Percentiles rank a stretch among this genome's conserved stretches.
Evolutionary conservation across 2,329 filamentous ascomycete species (phyloP).

Genomic region (Diaporthe capsici): DNA sequence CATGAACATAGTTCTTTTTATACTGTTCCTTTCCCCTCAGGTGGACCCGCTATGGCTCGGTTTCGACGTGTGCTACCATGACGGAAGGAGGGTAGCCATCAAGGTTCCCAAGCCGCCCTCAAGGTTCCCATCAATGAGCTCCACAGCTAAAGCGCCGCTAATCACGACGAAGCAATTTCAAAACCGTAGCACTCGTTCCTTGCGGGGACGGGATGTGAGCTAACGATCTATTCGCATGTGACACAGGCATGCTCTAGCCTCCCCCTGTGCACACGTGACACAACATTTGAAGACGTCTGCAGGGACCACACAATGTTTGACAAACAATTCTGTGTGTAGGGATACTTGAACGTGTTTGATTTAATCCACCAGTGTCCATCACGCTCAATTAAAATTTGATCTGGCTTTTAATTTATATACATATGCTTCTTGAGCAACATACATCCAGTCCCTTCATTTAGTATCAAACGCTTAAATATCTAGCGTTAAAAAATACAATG

Average conservation of each 20-base stretch:
- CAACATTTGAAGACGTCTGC: neutral
- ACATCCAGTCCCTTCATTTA: too few relatives aligned
- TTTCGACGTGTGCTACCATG: too few relatives aligned
- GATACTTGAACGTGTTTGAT: neutral
- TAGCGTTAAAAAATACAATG: too few relatives aligned
- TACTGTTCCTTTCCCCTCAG: neutral
- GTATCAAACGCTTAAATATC: too few relatives aligned
- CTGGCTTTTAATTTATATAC: too few relatives aligned
- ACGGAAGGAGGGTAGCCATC: neutral
- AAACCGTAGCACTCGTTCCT: neutral
- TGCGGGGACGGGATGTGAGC: neutral
- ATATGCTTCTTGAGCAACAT: too few relatives aligned
- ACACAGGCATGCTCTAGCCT: neutral
- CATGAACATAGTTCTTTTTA: neutral
- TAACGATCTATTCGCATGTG: neutral
- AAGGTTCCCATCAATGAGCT: slow-evolving; percentile 10
- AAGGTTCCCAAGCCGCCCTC: slow-evolving; percentile 1
- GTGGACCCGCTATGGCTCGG: too few relatives aligned
- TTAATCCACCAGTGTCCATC: neutral
- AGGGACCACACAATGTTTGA: neutral
- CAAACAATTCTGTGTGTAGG: neutral
- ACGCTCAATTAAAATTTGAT: neutral
- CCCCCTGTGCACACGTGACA: neutral
- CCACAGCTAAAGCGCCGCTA: neutral
- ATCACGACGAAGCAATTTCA: slow-evolving; percentile 6